Evolutionary conservation across 495 filamentous ascomycete genomes (phyloP), one percentile per base, ranked within the genome.

Genomic region (Penicillium ucsense): DNA sequence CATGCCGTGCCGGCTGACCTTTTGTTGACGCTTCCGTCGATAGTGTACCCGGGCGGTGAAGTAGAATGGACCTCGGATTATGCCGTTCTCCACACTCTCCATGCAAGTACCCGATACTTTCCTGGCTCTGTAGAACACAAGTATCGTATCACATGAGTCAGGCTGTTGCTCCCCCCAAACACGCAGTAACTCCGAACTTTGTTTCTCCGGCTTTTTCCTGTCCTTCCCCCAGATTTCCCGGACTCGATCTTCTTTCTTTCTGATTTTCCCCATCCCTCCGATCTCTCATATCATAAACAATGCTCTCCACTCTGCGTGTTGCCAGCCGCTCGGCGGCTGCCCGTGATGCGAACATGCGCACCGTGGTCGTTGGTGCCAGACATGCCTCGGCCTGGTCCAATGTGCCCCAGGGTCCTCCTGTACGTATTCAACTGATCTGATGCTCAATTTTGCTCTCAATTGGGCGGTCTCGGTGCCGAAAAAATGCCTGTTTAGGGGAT

Each of bases 321-420:
- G 73, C 76, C 53, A 68, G 70, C 68, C 76, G 77, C 39, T 68
- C 76, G 64, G 75, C 68, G 70, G 67, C 64, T 49, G 51, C 70
- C 55, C 66, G 72, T 54, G 56, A 66, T 62, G 65, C 71, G 52
- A 69, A 61, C 59, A 46, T 70, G 58, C 66, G 71, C 62, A 63
- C 62, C 52, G 69, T 76, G 34, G 57, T 77, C 39, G 56, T 64
- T 35, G 80, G 80, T 57, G 64, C 78, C 37, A 79, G 86, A 69
- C 75, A 81, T 53, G 84, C 78, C 52, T 94, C 89, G 35, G 83
- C 86, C 39, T 96, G 89, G 89, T 79, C 85, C 53, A 84, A 86
- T 49, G 87, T 95, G 41, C 84, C 88, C 56, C 88, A 95, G 73
- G 89, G 89, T 49, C 89, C 90, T 74, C 89, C 89, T 57, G 89